Evolutionary conservation across 2,329 filamentous ascomycete genomes (phyloP).

Genomic region (Nannizziopsis arthrosporioides): DNA sequence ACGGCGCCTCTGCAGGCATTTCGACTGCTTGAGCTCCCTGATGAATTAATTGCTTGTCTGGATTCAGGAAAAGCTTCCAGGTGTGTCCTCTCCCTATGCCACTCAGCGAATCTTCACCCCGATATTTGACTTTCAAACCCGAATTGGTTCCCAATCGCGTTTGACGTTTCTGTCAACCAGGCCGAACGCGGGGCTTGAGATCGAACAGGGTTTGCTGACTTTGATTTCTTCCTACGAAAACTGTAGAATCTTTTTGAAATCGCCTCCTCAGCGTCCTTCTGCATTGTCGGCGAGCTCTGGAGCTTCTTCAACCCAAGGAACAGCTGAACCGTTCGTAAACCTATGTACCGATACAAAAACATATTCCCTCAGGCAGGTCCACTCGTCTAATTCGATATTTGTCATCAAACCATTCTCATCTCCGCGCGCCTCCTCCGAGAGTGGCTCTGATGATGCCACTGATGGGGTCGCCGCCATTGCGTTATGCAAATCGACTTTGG

Average conservation of each 20-base stretch:
- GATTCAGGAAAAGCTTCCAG: conserved; percentile 35
- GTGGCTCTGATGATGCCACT: not conserved
- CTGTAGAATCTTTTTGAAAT: conserved; percentile 35
- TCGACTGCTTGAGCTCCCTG: conserved; percentile 49
- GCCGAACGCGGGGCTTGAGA: not conserved
- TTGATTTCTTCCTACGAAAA: not conserved
- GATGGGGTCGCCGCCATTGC: conserved; percentile 32
- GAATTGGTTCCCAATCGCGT: not conserved
- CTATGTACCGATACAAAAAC: conserved; percentile 48
- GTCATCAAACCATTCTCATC: conserved; percentile 34
- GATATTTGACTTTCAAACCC: not conserved
- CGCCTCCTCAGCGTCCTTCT: conserved; percentile 2
- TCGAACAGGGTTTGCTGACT: not conserved
- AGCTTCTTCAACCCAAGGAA: conserved; percentile 16
- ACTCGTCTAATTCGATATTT: conserved; percentile 53
- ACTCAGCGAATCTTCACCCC: not conserved
- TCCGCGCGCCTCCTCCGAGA: conserved; percentile 14
- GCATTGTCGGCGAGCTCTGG: conserved; percentile 11
- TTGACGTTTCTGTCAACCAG: not conserved
- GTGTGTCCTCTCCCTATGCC: conserved; percentile 20
- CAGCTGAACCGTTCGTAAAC: conserved; percentile 38
- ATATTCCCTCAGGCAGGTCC: conserved; percentile 52
- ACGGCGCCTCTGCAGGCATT: conserved; percentile 41
- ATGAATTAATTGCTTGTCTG: conserved; percentile 45
- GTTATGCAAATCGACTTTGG: conserved; percentile 37